A percentile compares a stretch with the other conserved stretches of the same genome.
Conservation (phyloP, 352 stramenopile species). For the Globisporangium lucens region DNA sequence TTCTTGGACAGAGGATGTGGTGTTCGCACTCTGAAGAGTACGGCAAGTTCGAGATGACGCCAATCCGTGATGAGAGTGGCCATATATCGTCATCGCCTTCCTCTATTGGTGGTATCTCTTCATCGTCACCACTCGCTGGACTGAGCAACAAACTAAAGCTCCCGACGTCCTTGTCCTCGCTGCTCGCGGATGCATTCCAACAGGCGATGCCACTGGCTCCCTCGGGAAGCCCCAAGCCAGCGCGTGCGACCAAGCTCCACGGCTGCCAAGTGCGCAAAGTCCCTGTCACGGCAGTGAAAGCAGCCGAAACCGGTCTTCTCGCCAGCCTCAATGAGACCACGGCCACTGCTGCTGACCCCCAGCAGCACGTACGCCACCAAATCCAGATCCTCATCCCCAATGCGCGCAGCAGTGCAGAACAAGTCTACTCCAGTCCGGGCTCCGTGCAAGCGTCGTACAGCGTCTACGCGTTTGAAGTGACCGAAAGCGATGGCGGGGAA, state of each 20-base stretch:
- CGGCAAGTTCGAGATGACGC: constrained; percentile 52
- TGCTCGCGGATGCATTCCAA: constrained; percentile 49
- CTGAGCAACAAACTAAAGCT: constrained; percentile 38
- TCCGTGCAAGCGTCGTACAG: constrained; percentile 24
- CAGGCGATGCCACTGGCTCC: not conserved
- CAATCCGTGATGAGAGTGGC: constrained; percentile 20
- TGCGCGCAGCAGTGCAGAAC: not conserved
- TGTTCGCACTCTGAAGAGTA: constrained; percentile 59
- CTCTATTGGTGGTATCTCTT: not conserved
- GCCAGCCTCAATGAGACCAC: not conserved
- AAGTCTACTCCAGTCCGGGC: not conserved
- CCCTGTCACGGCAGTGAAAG: constrained; percentile 7
- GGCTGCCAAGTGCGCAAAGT: constrained; percentile 47
- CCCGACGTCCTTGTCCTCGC: constrained; percentile 48
- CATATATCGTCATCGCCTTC: not conserved
- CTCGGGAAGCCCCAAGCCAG: constrained; percentile 9
- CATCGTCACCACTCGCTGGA: constrained; percentile 14
- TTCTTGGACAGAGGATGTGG: constrained; percentile 35
- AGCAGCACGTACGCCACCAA: constrained; percentile 15
- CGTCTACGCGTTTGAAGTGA: constrained; percentile 40
- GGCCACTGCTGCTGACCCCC: not conserved
- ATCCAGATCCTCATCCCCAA: constrained; percentile 42
- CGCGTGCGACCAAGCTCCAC: constrained; percentile 38
- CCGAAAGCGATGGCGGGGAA: constrained; percentile 5
- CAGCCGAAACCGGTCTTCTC: not conserved